Evolutionary conservation across 352 stramenopile species (phyloP).

Genomic region (Phytophthora agathidicida): DNA sequence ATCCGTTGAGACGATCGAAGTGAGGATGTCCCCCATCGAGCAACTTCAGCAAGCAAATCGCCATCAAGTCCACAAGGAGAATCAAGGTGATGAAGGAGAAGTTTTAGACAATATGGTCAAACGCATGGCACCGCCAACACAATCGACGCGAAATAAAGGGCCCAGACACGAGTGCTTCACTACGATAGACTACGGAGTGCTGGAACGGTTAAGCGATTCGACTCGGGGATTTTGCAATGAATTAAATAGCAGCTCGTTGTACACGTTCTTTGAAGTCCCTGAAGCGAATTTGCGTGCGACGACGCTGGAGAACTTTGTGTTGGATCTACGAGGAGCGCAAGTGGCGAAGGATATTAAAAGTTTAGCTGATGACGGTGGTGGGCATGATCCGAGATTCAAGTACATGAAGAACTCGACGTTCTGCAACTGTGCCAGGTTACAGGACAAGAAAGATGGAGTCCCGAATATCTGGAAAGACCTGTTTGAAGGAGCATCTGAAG

Average conservation of each 20-base stretch:
- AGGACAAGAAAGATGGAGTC: conserved; percentile 15
- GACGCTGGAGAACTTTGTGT: conserved; percentile 23
- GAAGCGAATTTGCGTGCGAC: conserved; percentile 23
- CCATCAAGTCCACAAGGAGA: conserved; percentile 10
- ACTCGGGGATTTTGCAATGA: conserved; percentile 19
- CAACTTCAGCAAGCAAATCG: conserved; percentile 5
- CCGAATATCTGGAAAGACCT: conserved; percentile 35
- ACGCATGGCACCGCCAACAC: conserved; percentile 2
- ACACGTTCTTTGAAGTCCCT: conserved; percentile 25
- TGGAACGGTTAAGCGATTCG: conserved; percentile 25
- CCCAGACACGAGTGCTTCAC: conserved; percentile 25
- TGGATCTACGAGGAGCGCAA: conserved; percentile 25
- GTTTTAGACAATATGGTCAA: not conserved
- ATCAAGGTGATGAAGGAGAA: conserved; percentile 4
- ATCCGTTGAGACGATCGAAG: not conserved
- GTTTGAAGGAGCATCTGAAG: conserved; percentile 20
- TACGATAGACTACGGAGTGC: conserved; percentile 29
- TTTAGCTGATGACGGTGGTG: conserved; percentile 21
- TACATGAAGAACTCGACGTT: conserved; percentile 26
- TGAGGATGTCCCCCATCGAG: conserved; percentile 19
- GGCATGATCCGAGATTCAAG: conserved; percentile 35
- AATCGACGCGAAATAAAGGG: conserved; percentile 15
- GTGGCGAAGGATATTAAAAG: conserved; percentile 25
- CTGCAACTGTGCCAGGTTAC: conserved; percentile 23
- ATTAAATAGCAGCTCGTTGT: conserved; percentile 8